phyloP scores from a whole-genome alignment of 306 rosid species.

The Fragaria nilgerrensis region DNA sequence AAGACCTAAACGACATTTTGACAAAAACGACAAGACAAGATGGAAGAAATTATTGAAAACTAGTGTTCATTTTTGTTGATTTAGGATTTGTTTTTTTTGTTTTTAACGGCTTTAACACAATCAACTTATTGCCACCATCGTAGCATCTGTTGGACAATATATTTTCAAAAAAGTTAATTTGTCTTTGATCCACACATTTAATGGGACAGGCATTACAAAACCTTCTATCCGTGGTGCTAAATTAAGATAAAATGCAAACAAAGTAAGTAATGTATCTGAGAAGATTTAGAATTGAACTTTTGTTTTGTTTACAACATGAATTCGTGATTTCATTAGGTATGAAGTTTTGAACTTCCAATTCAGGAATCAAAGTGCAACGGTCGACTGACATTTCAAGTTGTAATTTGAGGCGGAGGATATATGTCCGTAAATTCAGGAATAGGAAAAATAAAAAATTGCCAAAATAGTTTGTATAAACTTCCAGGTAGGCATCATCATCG shows the following conservation, averaged over 20 bases:
- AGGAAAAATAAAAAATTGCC: not conserved
- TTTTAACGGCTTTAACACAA: not conserved
- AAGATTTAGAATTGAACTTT: no score
- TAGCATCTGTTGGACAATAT: not conserved
- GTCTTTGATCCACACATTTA: not conserved
- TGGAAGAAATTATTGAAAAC: not conserved
- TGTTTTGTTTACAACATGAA: not conserved
- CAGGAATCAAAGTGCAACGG: no score
- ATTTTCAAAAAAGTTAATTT: not conserved
- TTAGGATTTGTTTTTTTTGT: not conserved
- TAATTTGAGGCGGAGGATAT: not conserved
- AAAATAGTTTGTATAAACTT: conserved; percentile 12
- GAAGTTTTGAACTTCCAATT: no score
- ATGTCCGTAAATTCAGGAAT: conserved; percentile 10
- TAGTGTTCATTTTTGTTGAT: not conserved
- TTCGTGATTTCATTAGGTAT: not conserved
- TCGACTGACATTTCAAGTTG: no score
- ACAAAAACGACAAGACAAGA: not conserved
- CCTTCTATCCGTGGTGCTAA: not conserved
- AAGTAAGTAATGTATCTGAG: not conserved
- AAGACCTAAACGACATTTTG: conserved; percentile 8
- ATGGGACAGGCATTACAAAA: no score
- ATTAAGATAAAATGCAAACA: not conserved
- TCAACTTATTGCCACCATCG: not conserved
- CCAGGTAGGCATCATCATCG: conserved; percentile 25